Evolutionary conservation across 2,329 filamentous ascomycete genomes (phyloP).

Genomic region (Emergomyces orientalis): DNA sequence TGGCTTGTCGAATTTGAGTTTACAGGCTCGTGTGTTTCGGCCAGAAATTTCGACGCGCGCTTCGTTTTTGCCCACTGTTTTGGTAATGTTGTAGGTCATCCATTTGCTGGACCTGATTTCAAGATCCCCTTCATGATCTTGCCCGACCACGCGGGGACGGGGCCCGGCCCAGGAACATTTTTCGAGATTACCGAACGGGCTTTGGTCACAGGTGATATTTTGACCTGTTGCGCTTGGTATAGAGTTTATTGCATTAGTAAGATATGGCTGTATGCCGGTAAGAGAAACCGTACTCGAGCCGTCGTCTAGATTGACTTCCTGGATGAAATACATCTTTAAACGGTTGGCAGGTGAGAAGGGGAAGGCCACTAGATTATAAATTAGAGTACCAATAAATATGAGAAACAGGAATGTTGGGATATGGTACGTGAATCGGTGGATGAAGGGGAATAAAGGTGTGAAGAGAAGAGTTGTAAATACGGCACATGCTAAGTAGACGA

Average conservation of each 20-base stretch:
- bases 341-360: constrained; percentile 73
- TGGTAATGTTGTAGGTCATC: constrained; percentile 56
- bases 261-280: constrained; percentile 57
- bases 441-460: constrained; percentile 68
- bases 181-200: constrained; percentile 33
- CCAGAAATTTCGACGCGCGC: constrained; percentile 60
- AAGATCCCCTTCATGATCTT: constrained; percentile 31
- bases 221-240: constrained; percentile 63
- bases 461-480: constrained; percentile 61
- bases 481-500: constrained; percentile 63
- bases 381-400: constrained; percentile 63
- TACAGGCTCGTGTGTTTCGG: constrained; percentile 68
- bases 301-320: constrained; percentile 66
- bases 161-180: constrained; percentile 66
- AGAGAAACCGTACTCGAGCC: constrained; percentile 62
- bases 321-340: constrained; percentile 80
- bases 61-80: constrained; percentile 32
- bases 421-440: constrained; percentile 78
- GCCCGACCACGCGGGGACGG: constrained; percentile 52
- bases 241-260: constrained; percentile 55
- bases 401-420: constrained; percentile 67
- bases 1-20: constrained; percentile 59
- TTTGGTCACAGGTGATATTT: constrained; percentile 43
- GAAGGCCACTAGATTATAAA: constrained; percentile 81
- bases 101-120: constrained; percentile 46